Evolutionary conservation across 257 asterid species (phyloP), one percentile per base, ranked within the genome.

Genomic region (Capsicum pubescens): DNA sequence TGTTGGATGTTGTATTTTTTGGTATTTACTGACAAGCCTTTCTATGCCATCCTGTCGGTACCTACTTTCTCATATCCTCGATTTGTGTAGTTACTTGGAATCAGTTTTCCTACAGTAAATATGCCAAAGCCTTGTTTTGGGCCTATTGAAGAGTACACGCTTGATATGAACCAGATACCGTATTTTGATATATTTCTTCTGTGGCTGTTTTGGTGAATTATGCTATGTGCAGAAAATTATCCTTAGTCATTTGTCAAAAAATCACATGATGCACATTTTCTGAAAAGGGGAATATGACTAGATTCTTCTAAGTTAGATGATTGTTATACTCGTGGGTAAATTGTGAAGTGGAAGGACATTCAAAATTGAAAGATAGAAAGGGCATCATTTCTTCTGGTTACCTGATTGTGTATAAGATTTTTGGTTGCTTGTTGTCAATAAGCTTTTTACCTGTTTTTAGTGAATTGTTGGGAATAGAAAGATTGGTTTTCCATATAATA

Each of bases 81-180:
- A 26, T 26, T 26, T 26, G 32, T 26, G 32, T 2, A 26, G 32
- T 26, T 26, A 26, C 32, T 26, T 26, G 32, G 32, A 26, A 26
- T 26, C 32, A 26, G 32, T 26, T 26, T 26, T 26, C 32, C 32
- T 26, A 26, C 32, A 26, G 32, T 0, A 26, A 26, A 26, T 26
- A 1, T 26, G 32, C 32, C 32, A 26, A 26, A 26, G 64, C 85
- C 78, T 71, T 82, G 78, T 68, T 67, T 82, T 82, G 80, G 85
- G 85, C 79, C 76, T 68, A 69, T 82, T 82, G 69, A 82, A 82
- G 85, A 72, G 67, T 82, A 68, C 80, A 67, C 68, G 58, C 80
- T 54, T 66, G 80, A 68, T 39, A 44, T 82, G 80, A 82, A 66
- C 78, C 85, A 82, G 80, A 80, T 68, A 82, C 85, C 64, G 36